Conservation (phyloP, 257 asterid species). For the Craterostigma plantagineum region DNA sequence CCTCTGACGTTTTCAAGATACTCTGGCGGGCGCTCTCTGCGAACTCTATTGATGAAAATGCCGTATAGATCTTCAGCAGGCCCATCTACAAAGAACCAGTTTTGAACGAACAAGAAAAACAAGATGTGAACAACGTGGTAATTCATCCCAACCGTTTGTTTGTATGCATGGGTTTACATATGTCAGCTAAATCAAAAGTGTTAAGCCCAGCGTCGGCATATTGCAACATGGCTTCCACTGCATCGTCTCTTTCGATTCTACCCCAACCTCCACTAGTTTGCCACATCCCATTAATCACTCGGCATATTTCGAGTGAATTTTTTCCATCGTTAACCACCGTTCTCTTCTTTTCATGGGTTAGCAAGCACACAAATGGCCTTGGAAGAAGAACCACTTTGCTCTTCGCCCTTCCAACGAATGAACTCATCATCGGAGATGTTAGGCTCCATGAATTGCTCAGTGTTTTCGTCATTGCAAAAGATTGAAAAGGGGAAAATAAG, state of each 20-base stretch:
- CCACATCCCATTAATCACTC: slow-evolving; percentile 78
- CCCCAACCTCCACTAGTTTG: slow-evolving; percentile 89
- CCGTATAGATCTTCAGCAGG: slow-evolving; percentile 99
- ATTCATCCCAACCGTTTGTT: no score
- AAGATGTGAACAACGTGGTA: not conserved
- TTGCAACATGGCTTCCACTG: slow-evolving; percentile 55
- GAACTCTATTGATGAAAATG: slow-evolving; percentile 76
- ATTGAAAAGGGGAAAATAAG: not conserved
- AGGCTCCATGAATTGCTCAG: slow-evolving; percentile 18
- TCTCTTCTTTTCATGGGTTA: slow-evolving; percentile 31
- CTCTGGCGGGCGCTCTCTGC: slow-evolving; percentile 92
- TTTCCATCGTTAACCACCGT: slow-evolving; percentile 51
- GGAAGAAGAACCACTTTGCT: slow-evolving; percentile 11
- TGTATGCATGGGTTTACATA: slow-evolving; percentile 26
- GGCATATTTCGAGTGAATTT: slow-evolving; percentile 54
- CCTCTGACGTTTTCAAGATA: slow-evolving; percentile 73
- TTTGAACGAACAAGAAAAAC: slow-evolving; percentile 3
- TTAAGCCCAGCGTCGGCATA: slow-evolving; percentile 57
- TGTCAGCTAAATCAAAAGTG: slow-evolving; percentile 73
- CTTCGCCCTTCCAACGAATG: slow-evolving; percentile 14
- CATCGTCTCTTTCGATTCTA: slow-evolving; percentile 33
- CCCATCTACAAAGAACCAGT: slow-evolving; percentile 40
- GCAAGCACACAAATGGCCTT: slow-evolving; percentile 26
- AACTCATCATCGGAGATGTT: slow-evolving; percentile 11
- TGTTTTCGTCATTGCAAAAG: slow-evolving; percentile 23